Base-by-base conservation (phyloP, 2,329 filamentous ascomycete species). In the Ciborinia camelliae region DNA sequence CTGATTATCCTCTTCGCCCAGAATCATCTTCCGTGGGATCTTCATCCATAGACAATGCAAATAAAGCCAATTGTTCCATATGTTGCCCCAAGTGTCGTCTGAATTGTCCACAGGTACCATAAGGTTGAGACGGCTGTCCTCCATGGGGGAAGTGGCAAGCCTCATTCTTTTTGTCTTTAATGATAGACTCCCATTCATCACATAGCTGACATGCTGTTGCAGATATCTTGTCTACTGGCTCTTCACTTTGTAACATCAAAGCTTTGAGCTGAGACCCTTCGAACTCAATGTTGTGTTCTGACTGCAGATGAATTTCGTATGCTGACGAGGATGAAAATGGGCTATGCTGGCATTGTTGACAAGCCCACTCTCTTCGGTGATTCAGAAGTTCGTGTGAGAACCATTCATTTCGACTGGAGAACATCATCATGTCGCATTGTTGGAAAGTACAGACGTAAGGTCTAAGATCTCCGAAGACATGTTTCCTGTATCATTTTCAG, bases 361-460 rank as follows among this genome's bases (percentile, higher is more conserved):
- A 76, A 0, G 32, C 57, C 69, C 72, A 77, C 45, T 71, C 68
- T 51, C 67, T 59, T 52, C 74, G 62, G 58, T 76, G 74, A 28
- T 57, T 62, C n/a, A 74, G 69, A 20, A 76, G 51, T 58, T 77
- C 74, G 51, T 77, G 75, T 8, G 70, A 52, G 23, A 75, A 76
- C 74, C 75, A 77, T 28, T 73, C 68, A 39, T 72, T 68, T 1
- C 72, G 67, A 55, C 70, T 72, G 4, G 64, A 66, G 57, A 76
- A 77, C 62, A 75, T 68, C 30, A 64, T 67, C 30, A 71, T 43
- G 1, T 73, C 67, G 43, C 76, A 77, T 39, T 70, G 69, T 47
- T 73, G 66, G 50, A 74, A 73, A 14, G 76, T 77, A 67, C 76
- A 77, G 0, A 77, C 70, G 52, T 76, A 77, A 23, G 75, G 70